Percentiles rank a stretch among this genome's conserved stretches.
Conservation (phyloP, 2,329 filamentous ascomycete species). For the Aspergillus sojae region DNA sequence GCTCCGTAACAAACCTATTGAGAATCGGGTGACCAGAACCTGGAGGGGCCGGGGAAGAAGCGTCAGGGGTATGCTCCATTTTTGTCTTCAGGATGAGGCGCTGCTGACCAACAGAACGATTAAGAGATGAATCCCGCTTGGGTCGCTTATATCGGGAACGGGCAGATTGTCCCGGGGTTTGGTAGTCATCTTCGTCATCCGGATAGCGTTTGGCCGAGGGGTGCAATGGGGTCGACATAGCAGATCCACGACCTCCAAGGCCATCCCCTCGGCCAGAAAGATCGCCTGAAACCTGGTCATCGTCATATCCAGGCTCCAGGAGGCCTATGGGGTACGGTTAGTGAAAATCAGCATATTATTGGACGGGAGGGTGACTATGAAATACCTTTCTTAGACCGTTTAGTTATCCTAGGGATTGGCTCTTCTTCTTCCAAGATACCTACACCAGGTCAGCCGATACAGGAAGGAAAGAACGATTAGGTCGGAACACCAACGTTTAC, state of each 20-base stretch:
- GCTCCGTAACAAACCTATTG: slow-evolving; percentile 43
- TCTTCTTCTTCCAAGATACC: slow-evolving; percentile 54
- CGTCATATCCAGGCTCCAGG: slow-evolving; percentile 34
- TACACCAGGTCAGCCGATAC: slow-evolving; percentile 22
- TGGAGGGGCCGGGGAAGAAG: slow-evolving; percentile 47
- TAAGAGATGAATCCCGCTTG: slow-evolving; percentile 41
- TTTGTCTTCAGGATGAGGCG: slow-evolving; percentile 49
- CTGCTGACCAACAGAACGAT: slow-evolving; percentile 39
- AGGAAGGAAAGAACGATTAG: neutral
- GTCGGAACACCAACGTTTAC: slow-evolving; percentile 42
- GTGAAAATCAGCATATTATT: neutral
- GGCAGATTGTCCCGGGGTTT: slow-evolving; percentile 39
- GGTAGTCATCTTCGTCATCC: slow-evolving; percentile 47
- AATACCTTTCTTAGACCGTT: slow-evolving; percentile 48
- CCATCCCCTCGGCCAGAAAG: slow-evolving; percentile 24
- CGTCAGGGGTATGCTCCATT: slow-evolving; percentile 46
- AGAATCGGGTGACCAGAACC: slow-evolving; percentile 45
- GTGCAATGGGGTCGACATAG: slow-evolving; percentile 42
- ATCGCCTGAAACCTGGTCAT: slow-evolving; percentile 36
- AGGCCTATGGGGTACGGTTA: slow-evolving; percentile 4
- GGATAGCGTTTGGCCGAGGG: slow-evolving; percentile 36
- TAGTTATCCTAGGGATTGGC: slow-evolving; percentile 46
- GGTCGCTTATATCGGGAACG: slow-evolving; percentile 44
- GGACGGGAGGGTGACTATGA: slow-evolving; percentile 5
- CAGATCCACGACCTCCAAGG: slow-evolving; percentile 26